Conservation (phyloP, 2,329 filamentous ascomycete species). For the Penicillium sp. region DNA sequence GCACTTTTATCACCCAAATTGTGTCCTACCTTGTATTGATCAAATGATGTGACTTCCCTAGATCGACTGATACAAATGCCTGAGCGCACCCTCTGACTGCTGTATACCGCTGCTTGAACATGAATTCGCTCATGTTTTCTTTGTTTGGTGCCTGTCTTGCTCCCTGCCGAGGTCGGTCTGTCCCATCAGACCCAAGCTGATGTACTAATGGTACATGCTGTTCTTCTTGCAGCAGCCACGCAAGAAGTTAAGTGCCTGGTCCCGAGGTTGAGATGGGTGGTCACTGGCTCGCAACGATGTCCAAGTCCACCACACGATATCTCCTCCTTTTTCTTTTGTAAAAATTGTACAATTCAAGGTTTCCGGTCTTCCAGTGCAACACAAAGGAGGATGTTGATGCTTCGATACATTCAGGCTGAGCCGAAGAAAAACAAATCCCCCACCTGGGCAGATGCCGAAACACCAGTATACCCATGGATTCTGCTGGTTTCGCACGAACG, state of each 20-base stretch:
- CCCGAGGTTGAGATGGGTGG: too few relatives aligned
- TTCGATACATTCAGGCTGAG: background rate
- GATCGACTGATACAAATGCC: background rate
- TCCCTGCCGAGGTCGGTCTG: background rate
- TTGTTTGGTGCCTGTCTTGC: background rate
- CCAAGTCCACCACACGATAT: too few relatives aligned
- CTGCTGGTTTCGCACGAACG: too few relatives aligned
- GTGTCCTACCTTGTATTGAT: slow-evolving; percentile 3
- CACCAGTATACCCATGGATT: too few relatives aligned
- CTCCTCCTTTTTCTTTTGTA: too few relatives aligned
- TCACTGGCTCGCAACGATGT: too few relatives aligned
- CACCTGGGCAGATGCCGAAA: too few relatives aligned
- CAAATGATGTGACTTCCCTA: background rate
- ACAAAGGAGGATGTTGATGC: slow-evolving; percentile 5
- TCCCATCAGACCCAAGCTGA: too few relatives aligned
- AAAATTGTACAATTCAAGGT: too few relatives aligned
- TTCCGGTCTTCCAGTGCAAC: slow-evolving; percentile 9
- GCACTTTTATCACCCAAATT: background rate
- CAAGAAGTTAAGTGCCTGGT: background rate
- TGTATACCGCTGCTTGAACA: background rate
- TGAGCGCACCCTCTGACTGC: background rate
- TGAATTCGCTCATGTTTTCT: background rate
- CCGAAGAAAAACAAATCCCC: background rate
- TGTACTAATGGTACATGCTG: background rate
- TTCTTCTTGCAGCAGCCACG: slow-evolving; percentile 7